A percentile compares a stretch with the other conserved stretches of the same genome.
These are phyloP conservation scores for Coemansia sp. DNA, from an alignment of 192 early-diverging fungal species.

Conservation along the genomic window DNA sequence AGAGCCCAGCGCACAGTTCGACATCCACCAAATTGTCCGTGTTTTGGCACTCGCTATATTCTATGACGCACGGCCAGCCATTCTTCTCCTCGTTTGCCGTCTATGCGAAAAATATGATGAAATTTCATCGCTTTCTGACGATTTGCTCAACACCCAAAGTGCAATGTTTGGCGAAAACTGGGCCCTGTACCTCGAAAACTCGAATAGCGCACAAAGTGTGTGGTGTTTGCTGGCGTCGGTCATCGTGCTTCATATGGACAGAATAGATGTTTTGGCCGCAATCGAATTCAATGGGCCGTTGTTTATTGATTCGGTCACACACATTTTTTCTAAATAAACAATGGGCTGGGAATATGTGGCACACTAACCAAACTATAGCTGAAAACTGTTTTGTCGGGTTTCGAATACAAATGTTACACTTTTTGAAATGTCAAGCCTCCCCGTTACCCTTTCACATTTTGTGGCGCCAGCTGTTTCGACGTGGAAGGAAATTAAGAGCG, in stretches of 20 bases:
- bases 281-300: slow-evolving; percentile 1
- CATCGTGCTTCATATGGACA: slow-evolving; percentile 19
- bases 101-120: slow-evolving; percentile 3
- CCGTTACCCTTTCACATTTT: background rate
- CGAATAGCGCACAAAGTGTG: background rate
- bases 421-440: background rate
- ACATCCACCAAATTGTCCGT: background rate
- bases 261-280: slow-evolving; percentile 6
- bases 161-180: slow-evolving; percentile 13
- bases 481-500: background rate
- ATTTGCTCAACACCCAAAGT: background rate
- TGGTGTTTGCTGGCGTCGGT: slow-evolving; percentile 8
- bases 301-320: slow-evolving; percentile 13
- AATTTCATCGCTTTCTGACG: background rate
- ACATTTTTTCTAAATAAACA: slow-evolving; percentile 3
- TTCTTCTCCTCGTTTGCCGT: slow-evolving; percentile 15
- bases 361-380: background rate
- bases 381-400: background rate
- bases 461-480: background rate
- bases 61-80: slow-evolving; percentile 26
- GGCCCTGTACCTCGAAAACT: background rate
- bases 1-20: background rate
- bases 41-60: slow-evolving; percentile 22
- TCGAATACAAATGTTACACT: background rate
- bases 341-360: background rate